A percentile compares a stretch with the other conserved stretches of the same genome.
Conservation (phyloP, 2,329 filamentous ascomycete species). For the Scedosporium aurantiacum region DNA sequence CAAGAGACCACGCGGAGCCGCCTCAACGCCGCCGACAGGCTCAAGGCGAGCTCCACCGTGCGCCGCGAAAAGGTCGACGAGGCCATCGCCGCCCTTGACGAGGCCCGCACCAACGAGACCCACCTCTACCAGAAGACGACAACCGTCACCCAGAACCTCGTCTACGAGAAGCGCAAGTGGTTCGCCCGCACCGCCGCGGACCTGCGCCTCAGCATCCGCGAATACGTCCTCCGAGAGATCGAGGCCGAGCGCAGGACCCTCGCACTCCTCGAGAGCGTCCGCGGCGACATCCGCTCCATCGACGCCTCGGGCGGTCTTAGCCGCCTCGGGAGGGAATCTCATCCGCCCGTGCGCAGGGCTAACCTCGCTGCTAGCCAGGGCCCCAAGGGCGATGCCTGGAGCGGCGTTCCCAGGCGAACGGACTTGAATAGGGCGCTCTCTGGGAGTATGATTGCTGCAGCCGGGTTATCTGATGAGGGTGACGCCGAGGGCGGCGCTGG, state of each 20-base stretch:
- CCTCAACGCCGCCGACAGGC: conserved; percentile 72
- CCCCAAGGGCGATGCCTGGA: conserved; percentile 97
- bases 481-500: conserved; percentile 31
- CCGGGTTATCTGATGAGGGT: conserved; percentile 52
- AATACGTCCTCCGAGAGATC: conserved; percentile 90
- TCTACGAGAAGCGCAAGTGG: conserved; percentile 84
- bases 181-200: conserved; percentile 79
- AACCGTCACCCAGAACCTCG: conserved; percentile 77
- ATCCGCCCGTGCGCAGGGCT: conserved; percentile 62
- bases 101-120: conserved; percentile 71
- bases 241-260: conserved; percentile 88
- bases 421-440: conserved; percentile 70
- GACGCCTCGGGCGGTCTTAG: conserved; percentile 84
- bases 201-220: conserved; percentile 69
- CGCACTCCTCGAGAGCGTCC: conserved; percentile 83
- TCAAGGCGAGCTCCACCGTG: conserved; percentile 79
- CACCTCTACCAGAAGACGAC: conserved; percentile 78
- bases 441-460: conserved; percentile 56
- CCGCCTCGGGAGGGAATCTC: conserved; percentile 76
- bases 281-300: conserved; percentile 86
- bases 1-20: conserved; percentile 77
- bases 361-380: conserved; percentile 83
- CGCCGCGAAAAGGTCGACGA: conserved; percentile 95
- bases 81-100: conserved; percentile 81
- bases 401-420: conserved; percentile 73